Evolutionary conservation across 768 basidiomycete genomes (phyloP).

Genomic region (Phanerochaete carnosa): DNA sequence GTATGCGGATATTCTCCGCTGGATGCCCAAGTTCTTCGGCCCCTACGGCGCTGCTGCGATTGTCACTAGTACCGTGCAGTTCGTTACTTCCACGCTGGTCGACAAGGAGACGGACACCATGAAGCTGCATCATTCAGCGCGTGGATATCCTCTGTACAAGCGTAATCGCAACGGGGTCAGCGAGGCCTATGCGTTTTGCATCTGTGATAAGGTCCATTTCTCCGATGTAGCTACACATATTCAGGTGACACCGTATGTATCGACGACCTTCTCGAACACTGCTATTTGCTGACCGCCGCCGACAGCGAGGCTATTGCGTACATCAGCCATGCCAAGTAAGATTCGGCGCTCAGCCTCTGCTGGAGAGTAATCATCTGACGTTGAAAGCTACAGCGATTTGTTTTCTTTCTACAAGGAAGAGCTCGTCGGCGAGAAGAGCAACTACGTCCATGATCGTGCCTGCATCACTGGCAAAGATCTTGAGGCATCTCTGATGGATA

Average conservation of each 20-base stretch:
- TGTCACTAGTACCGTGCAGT: constrained; percentile 30
- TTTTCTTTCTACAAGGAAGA: constrained; percentile 8
- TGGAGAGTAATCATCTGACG: not conserved
- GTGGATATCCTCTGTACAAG: constrained; percentile 23
- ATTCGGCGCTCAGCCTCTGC: constrained; percentile 13
- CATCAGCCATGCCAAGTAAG: constrained; percentile 34
- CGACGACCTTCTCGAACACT: not conserved
- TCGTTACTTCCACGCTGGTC: constrained; percentile 29
- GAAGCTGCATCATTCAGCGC: constrained; percentile 18
- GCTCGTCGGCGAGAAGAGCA: not conserved
- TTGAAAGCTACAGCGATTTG: not conserved
- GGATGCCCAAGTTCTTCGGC: constrained; percentile 24
- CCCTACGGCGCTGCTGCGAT: constrained; percentile 33
- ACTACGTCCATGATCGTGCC: constrained; percentile 10
- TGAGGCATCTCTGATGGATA: not conserved
- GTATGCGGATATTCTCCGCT: constrained; percentile 29
- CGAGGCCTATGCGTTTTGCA: constrained; percentile 31
- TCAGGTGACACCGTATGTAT: constrained; percentile 30
- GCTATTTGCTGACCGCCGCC: not conserved
- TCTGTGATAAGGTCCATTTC: constrained; percentile 29
- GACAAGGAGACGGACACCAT: constrained; percentile 28
- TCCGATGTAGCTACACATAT: constrained; percentile 28
- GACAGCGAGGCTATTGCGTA: not conserved
- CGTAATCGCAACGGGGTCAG: constrained; percentile 26
- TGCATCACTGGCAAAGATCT: not conserved